A percentile compares a stretch with the other conserved stretches of the same genome.
phyloP scores from a whole-genome alignment of 2,329 filamentous ascomycete genomes.

The Cytospora mali region DNA sequence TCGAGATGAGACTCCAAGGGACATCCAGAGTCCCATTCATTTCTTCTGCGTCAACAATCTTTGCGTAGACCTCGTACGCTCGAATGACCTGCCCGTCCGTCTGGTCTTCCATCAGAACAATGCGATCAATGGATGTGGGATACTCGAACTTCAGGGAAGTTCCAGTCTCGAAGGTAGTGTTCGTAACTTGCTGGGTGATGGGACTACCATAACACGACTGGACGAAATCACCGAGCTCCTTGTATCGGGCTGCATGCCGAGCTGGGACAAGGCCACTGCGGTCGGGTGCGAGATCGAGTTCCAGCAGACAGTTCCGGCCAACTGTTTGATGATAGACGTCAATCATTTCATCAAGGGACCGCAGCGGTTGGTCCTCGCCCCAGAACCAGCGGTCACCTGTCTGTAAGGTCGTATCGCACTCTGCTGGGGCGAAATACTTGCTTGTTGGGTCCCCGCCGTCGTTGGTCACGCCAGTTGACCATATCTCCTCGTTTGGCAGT shows the following conservation, averaged over 20 bases:
- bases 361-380: constrained; percentile 31
- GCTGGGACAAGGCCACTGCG: constrained; percentile 33
- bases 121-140: constrained; percentile 31
- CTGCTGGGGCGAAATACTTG: constrained; percentile 32
- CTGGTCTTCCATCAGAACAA: constrained; percentile 36
- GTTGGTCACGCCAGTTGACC: constrained; percentile 32
- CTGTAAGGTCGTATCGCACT: constrained; percentile 34
- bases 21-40: constrained; percentile 26
- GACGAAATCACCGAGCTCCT: constrained; percentile 34
- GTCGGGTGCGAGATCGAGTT: constrained; percentile 33
- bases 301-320: constrained; percentile 34
- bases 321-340: constrained; percentile 34
- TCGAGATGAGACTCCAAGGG: constrained; percentile 31
- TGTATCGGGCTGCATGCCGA: constrained; percentile 32
- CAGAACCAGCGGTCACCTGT: constrained; percentile 34
- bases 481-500: constrained; percentile 33
- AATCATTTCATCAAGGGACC: constrained; percentile 32
- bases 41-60: constrained; percentile 22
- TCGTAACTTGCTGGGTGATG: background rate
- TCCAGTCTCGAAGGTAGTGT: background rate
- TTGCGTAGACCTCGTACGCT: constrained; percentile 32
- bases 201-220: constrained; percentile 16
- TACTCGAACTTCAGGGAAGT: constrained; percentile 25
- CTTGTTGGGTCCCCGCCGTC: constrained; percentile 33
- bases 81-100: constrained; percentile 33